Evolutionary conservation across 2,329 filamentous ascomycete genomes (phyloP).

Genomic region (Ophiostoma quercus): DNA sequence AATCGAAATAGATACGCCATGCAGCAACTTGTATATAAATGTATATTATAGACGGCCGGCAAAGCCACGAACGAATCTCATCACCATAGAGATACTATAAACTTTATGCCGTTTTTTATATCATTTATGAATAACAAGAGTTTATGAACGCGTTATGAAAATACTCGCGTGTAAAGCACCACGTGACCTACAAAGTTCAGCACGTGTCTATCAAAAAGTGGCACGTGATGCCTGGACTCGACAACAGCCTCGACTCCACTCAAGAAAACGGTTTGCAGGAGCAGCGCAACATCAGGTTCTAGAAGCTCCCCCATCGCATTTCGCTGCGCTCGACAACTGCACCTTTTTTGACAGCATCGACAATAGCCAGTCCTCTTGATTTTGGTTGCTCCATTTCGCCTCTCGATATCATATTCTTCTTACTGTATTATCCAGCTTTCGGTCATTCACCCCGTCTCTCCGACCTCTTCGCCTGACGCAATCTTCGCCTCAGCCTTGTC

Average conservation of each 20-base stretch:
- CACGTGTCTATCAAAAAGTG: background rate
- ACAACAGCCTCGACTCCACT: conserved; percentile 5
- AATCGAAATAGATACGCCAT: background rate
- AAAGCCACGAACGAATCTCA: background rate
- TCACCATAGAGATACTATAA: background rate
- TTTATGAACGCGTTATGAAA: background rate
- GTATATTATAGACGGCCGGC: background rate
- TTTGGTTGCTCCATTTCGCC: background rate
- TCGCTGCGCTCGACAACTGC: conserved; percentile 4
- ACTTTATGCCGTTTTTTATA: background rate
- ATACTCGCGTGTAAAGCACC: background rate
- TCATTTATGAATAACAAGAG: background rate
- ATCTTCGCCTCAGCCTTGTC: background rate
- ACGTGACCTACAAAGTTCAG: background rate
- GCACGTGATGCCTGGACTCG: conserved; percentile 2
- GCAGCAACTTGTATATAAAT: background rate
- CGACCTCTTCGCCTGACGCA: background rate
- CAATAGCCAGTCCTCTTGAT: background rate
- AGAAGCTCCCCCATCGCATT: conserved; percentile 5
- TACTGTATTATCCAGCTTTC: background rate
- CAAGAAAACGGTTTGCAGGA: conserved; percentile 1
- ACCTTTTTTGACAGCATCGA: background rate
- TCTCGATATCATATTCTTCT: background rate
- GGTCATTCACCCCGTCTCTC: background rate
- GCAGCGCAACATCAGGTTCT: conserved; percentile 12